Base-by-base conservation (phyloP, 1,284 basidiomycete species). In the Naganishia cerealis region DNA sequence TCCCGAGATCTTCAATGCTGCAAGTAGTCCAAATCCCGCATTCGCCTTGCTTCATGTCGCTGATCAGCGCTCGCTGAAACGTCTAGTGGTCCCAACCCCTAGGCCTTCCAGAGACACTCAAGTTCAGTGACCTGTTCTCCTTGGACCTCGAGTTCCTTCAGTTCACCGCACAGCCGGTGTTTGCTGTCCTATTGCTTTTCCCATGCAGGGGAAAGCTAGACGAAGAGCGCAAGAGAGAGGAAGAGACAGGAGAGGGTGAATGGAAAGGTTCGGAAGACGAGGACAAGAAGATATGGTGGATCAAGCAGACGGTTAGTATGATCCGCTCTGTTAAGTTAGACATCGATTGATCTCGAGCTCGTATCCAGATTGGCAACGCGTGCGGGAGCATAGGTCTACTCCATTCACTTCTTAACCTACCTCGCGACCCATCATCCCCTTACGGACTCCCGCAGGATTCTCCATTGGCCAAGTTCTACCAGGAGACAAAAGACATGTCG, bases 381-480 rank as follows among this genome's bases (percentile, higher is more conserved):
- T 94, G 92, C 74, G 92, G 92, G 21, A 58, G 92, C 0, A 93
- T 94, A 74, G 92, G 88, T 0, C 82, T 95, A 9, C 82, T 95
- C 15, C 92, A 95, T 76, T 86, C 90, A 4, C 72, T 81, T 36
- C 72, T 80, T 13, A 80, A 80, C 67, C 72, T 81, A 3, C 79
- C 75, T 15, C 70, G 73, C 18, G 70, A 71, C 43, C 26, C 24
- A 7, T 54, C 61, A 24, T 39, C 18, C 48, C 43, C 40, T 38
- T 50, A 67, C 55, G 63, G 74, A 13, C 71, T 77, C 16, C 65
- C 68, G 39, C 67, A 73, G 12, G 67, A 78, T 61, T 74, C 74
- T 13, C 71, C 72, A 57, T 70, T 77, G 7, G 54, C 71, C 21
- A 71, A 77, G 66, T 81, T 81, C 74, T 80, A 80, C 70, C 70